Evolutionary conservation across 345 rosid species (phyloP).

Genomic region (Rhizophora mangle): DNA sequence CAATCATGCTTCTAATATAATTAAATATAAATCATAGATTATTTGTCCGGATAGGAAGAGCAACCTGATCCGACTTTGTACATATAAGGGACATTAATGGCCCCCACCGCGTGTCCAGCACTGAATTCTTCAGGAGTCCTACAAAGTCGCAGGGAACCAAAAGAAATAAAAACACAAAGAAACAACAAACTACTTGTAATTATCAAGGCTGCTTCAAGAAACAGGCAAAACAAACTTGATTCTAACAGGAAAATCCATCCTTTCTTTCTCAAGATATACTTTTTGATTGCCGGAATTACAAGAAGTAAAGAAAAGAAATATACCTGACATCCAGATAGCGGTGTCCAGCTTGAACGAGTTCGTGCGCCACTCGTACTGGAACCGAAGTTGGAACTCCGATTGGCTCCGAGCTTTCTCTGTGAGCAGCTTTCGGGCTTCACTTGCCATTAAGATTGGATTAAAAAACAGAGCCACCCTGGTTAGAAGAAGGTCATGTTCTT

Average conservation of each 20-base stretch:
- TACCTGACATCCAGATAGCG: conserved; percentile 74
- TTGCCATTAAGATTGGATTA: background rate
- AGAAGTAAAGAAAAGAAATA: background rate
- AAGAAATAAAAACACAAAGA: background rate
- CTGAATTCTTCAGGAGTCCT: conserved; percentile 83
- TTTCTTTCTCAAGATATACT: background rate
- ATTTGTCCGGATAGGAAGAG: background rate
- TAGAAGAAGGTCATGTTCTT: background rate
- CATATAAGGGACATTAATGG: conserved; percentile 81
- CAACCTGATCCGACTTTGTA: conserved; percentile 74
- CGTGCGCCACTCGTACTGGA: conserved; percentile 81
- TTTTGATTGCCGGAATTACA: too few species aligned
- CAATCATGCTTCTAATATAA: too few species aligned
- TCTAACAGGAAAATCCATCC: too few species aligned
- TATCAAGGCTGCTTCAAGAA: too few species aligned
- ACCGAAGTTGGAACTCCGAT: conserved; percentile 67
- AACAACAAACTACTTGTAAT: background rate
- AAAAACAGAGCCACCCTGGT: background rate
- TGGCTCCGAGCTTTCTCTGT: conserved; percentile 38
- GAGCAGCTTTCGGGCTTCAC: conserved; percentile 33
- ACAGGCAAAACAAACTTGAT: too few species aligned
- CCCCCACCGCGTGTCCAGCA: conserved; percentile 73
- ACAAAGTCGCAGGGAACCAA: conserved; percentile 1
- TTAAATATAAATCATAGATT: too few species aligned
- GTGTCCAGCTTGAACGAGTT: conserved; percentile 86